Evolutionary conservation across 2,329 filamentous ascomycete species (phyloP).

Genomic region (Penicillium sp.): DNA sequence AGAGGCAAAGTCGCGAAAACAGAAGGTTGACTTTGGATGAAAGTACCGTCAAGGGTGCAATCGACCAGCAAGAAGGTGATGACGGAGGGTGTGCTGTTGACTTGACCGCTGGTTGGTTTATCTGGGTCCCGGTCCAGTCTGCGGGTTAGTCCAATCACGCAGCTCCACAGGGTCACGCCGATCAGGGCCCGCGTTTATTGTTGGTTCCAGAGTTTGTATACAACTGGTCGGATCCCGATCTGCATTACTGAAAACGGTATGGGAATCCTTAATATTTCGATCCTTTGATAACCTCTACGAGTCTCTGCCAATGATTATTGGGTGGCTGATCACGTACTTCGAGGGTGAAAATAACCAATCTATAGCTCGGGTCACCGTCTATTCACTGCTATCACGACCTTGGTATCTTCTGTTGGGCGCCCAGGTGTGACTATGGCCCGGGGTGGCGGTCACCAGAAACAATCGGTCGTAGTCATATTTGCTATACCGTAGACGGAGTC

Average conservation of each 20-base stretch:
- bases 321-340: not conserved
- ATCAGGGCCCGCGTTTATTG: not conserved
- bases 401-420: too few relatives aligned
- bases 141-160: slow-evolving; percentile 5
- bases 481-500: too few relatives aligned
- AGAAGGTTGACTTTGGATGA: not conserved
- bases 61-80: slow-evolving; percentile 6
- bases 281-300: too few relatives aligned
- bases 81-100: slow-evolving; percentile 4
- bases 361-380: too few relatives aligned
- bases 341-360: too few relatives aligned
- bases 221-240: not conserved
- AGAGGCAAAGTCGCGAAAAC: not conserved
- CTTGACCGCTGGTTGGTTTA: slow-evolving; percentile 9
- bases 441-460: too few relatives aligned
- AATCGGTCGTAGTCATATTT: too few relatives aligned
- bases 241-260: not conserved
- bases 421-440: too few relatives aligned
- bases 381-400: too few relatives aligned
- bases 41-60: not conserved
- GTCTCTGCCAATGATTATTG: too few relatives aligned
- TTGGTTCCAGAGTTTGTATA: not conserved
- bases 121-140: not conserved
- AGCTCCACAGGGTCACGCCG: slow-evolving; percentile 3
- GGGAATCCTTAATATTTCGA: not conserved